phyloP scores from a whole-genome alignment of 129 eudicot genomes.

The Tagetes erecta region DNA sequence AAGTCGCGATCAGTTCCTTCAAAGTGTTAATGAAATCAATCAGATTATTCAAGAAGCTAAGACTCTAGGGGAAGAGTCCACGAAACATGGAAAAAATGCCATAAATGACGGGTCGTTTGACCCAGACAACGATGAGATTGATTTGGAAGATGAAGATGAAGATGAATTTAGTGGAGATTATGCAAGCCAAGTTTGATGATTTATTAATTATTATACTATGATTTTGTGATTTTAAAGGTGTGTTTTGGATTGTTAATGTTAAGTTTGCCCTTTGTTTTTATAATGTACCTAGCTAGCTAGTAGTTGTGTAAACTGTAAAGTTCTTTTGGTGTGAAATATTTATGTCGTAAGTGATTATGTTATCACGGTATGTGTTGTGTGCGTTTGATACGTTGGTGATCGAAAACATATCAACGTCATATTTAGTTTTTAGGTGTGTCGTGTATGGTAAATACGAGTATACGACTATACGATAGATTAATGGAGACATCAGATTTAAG shows the following conservation, averaged over 20 bases:
- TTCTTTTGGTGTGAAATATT: not conserved
- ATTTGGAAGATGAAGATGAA: slow-evolving; percentile 52
- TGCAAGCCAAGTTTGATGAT: slow-evolving; percentile 32
- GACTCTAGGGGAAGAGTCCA: slow-evolving; percentile 43
- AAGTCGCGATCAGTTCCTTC: slow-evolving; percentile 34
- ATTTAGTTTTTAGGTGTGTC: no score
- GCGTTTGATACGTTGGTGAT: no score
- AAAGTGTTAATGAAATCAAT: slow-evolving; percentile 63
- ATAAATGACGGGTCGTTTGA: slow-evolving; percentile 46
- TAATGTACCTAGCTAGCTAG: not conserved
- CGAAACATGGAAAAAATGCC: slow-evolving; percentile 20
- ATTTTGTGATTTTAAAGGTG: not conserved
- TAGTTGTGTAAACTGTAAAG: not conserved
- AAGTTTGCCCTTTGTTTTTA: slow-evolving; percentile 6
- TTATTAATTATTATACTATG: not conserved
- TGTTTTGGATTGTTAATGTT: slow-evolving; percentile 20
- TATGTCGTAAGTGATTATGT: not conserved
- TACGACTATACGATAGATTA: no score
- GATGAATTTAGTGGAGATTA: slow-evolving; percentile 53
- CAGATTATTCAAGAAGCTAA: slow-evolving; percentile 68
- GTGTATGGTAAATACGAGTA: no score
- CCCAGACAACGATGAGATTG: slow-evolving; percentile 40
- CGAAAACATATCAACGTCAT: no score
- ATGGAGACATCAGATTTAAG: no score
- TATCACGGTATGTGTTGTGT: no score